phyloP scores from a whole-genome alignment of 108 stramenopile genomes.

The Nitzschia inconspicua region DNA sequence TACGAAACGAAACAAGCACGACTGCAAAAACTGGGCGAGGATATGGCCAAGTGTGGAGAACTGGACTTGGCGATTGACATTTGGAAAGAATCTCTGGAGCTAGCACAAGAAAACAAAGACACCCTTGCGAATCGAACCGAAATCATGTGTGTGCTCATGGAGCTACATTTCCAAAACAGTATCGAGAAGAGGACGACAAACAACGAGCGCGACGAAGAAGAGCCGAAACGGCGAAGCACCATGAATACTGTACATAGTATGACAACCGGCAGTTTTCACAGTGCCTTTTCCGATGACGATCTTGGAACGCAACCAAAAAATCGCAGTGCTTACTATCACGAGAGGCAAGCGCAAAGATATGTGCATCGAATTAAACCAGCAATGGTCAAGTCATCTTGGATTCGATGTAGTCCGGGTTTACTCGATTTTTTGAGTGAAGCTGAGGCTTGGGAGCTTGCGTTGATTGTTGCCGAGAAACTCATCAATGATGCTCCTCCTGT shows the following conservation, averaged over 20 bases:
- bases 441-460: slow-evolving; percentile 27
- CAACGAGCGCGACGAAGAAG: not conserved
- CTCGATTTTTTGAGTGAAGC: slow-evolving; percentile 19
- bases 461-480: slow-evolving; percentile 16
- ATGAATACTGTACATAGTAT: too few relatives aligned
- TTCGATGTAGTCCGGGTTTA: not conserved
- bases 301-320: not conserved
- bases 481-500: not conserved
- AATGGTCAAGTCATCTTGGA: slow-evolving; percentile 19
- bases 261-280: not conserved
- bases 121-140: slow-evolving; percentile 23
- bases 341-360: slow-evolving; percentile 9
- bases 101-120: slow-evolving; percentile 28
- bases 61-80: slow-evolving; percentile 9
- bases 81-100: slow-evolving; percentile 18
- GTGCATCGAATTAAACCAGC: slow-evolving; percentile 29
- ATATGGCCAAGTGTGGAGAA: slow-evolving; percentile 14
- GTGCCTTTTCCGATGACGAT: not conserved
- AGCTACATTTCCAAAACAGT: slow-evolving; percentile 18
- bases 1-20: slow-evolving; percentile 5
- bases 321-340: not conserved
- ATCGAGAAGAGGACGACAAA: not conserved
- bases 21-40: slow-evolving; percentile 14
- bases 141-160: slow-evolving; percentile 26
- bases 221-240: not conserved